phyloP scores from a whole-genome alignment of 2,329 filamentous ascomycete genomes.

The Colletotrichum cuscutae region DNA sequence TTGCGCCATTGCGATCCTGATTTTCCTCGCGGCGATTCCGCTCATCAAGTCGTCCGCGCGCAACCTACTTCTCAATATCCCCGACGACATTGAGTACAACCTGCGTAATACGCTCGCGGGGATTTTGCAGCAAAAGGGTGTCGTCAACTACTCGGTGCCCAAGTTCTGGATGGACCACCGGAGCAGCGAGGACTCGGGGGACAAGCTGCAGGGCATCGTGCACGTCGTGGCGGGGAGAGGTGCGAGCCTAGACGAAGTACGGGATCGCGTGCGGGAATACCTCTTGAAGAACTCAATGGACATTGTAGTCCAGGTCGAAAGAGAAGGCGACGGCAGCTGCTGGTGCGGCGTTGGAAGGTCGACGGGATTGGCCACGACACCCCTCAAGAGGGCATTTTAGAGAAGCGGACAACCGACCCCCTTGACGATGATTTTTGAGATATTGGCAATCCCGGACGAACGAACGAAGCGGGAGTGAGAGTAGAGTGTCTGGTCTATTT shows the following conservation, averaged over 20 bases:
- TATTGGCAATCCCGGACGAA: background rate
- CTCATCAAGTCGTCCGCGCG: slow-evolving; percentile 87
- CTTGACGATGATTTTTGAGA: slow-evolving; percentile 13
- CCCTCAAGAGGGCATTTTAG: slow-evolving; percentile 48
- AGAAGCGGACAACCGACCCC: background rate
- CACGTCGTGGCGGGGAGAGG: slow-evolving; percentile 81
- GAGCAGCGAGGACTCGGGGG: slow-evolving; percentile 46
- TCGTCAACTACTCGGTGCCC: slow-evolving; percentile 85
- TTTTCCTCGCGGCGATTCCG: slow-evolving; percentile 91
- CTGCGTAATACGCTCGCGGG: slow-evolving; percentile 88
- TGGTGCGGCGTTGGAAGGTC: slow-evolving; percentile 62
- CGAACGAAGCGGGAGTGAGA: background rate
- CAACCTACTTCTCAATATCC: slow-evolving; percentile 84
- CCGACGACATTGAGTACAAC: slow-evolving; percentile 86
- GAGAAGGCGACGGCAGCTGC: slow-evolving; percentile 77
- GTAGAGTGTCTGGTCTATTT: background rate
- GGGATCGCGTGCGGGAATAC: slow-evolving; percentile 79
- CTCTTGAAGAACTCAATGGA: slow-evolving; percentile 79
- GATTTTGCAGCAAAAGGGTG: slow-evolving; percentile 83
- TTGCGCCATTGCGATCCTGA: slow-evolving; percentile 91
- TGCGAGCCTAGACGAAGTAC: slow-evolving; percentile 83
- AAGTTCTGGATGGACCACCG: slow-evolving; percentile 91
- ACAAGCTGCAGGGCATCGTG: slow-evolving; percentile 81
- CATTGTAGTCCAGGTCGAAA: slow-evolving; percentile 87
- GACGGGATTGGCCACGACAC: slow-evolving; percentile 40